Evolutionary conservation across 306 rosid species (phyloP), one percentile per base, ranked within the genome.

Genomic region (Calophaca sinica): DNA sequence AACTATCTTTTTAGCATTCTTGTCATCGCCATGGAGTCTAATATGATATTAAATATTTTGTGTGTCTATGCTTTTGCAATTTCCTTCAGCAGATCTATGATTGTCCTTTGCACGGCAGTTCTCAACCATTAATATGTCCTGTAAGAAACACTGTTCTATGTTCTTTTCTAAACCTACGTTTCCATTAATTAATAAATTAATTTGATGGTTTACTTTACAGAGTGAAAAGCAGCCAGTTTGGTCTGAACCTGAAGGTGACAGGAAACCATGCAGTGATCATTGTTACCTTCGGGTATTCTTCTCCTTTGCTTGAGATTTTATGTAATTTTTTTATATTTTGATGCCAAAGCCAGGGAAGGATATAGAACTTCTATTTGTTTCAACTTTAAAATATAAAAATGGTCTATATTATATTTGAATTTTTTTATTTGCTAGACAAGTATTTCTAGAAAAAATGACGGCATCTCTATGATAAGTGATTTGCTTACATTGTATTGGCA

Each of bases 71-170:
- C 50, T 85, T 68, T 62, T 78, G 38, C 74, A 65, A 63, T 51
- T 87, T 64, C 52, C 66, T 77, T 69, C 58, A 67, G 79, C 90
- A 89, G 96, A 33, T 86, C 11, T 89, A 88, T 76, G 91, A 86
- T 67, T 94, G 98, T 70, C 86, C 80, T 57, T 64, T 89, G 68
- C 98, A 94, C 74, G 97, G 96, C 35, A 83, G 87, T 75, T 84
- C 94, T 75, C 90, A 91, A 68, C 58, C 87, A 32, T 62, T 88
- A 62, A 66, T 84, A 71, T 86, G 81, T 76, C 97, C 94, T 33
- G 98, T 94, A 88, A 89, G 98, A 66, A 75, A 64, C 53, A 73
- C 12, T 4, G 0, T 62, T 76, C 5, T 38, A 8, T 39, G 13
- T 82, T 48, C 57, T 70, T 72, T 70, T 44, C 20, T 58, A 46